phyloP scores from a whole-genome alignment of 345 rosid species.

The Mallotus nudiflorus region DNA sequence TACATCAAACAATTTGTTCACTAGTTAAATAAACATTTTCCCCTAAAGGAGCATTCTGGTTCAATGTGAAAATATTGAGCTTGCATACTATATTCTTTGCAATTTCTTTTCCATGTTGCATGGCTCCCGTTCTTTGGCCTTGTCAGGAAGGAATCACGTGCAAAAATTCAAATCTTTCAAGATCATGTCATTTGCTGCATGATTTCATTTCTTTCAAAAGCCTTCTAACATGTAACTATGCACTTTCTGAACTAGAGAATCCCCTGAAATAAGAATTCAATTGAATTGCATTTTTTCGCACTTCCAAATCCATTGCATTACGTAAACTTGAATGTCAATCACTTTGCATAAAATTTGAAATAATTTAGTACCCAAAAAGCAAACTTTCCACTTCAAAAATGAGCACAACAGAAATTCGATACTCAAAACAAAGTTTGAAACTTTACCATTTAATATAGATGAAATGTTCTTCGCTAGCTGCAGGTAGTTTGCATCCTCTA shows the following conservation, averaged over 20 bases:
- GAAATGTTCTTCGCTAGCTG: conserved; percentile 14
- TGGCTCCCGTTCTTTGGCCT: too few relatives aligned
- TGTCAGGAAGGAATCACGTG: too few relatives aligned
- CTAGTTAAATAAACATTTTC: background rate
- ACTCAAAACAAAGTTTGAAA: background rate
- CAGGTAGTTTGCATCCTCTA: conserved; percentile 22
- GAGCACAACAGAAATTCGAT: background rate
- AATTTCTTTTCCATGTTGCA: too few relatives aligned
- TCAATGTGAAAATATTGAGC: background rate
- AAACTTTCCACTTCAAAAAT: background rate
- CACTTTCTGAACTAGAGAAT: too few relatives aligned
- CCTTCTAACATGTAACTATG: too few relatives aligned
- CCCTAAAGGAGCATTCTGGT: background rate
- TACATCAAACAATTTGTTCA: background rate
- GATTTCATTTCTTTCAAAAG: background rate
- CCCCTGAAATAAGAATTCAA: too few relatives aligned
- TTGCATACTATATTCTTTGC: background rate
- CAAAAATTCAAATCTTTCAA: background rate
- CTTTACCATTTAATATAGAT: conserved; percentile 31
- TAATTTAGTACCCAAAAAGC: background rate
- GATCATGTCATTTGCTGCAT: too few relatives aligned
- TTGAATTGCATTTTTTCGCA: too few relatives aligned
- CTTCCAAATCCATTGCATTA: too few relatives aligned
- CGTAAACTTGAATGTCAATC: too few relatives aligned
- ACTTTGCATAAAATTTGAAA: background rate